Conservation (phyloP, 1,284 basidiomycete genomes). For the Austroboletus olivaceoglutinosus region DNA sequence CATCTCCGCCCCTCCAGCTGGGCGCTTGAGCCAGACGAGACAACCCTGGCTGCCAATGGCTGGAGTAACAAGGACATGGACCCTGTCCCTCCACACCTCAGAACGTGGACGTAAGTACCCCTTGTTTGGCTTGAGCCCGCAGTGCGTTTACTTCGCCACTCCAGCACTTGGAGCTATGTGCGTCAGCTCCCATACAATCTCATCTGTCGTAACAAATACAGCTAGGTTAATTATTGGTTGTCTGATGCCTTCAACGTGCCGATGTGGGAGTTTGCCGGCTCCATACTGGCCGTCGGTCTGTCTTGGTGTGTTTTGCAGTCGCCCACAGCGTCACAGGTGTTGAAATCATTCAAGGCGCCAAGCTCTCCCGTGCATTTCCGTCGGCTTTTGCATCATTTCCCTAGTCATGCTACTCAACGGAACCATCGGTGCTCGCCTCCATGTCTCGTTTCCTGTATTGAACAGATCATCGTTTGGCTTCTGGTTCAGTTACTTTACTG, state of each 20-base stretch:
- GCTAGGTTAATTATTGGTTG: constrained; percentile 29
- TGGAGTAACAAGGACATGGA: constrained; percentile 79
- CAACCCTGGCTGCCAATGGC: constrained; percentile 47
- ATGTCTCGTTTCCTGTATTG: constrained; percentile 62
- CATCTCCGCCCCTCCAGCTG: constrained; percentile 32
- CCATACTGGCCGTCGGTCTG: constrained; percentile 51
- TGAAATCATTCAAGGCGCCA: constrained; percentile 38
- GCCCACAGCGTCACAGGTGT: not conserved
- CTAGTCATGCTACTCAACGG: constrained; percentile 51
- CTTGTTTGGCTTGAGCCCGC: not conserved
- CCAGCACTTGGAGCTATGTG: constrained; percentile 31
- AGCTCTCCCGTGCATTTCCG: constrained; percentile 49
- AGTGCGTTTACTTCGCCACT: not conserved
- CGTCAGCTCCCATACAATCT: constrained; percentile 1
- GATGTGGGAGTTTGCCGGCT: constrained; percentile 45
- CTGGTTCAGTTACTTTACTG: constrained; percentile 60
- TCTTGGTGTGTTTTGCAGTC: constrained; percentile 39
- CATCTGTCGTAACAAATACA: not conserved
- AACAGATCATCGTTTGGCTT: constrained; percentile 63
- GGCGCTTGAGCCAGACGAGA: constrained; percentile 44
- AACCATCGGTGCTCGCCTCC: constrained; percentile 56
- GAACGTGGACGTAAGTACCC: constrained; percentile 54
- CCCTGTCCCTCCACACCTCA: constrained; percentile 53
- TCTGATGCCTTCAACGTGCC: constrained; percentile 44
- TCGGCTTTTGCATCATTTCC: constrained; percentile 46